Conservation (phyloP, 2,329 filamentous ascomycete species). For the Colletotrichum magnum region DNA sequence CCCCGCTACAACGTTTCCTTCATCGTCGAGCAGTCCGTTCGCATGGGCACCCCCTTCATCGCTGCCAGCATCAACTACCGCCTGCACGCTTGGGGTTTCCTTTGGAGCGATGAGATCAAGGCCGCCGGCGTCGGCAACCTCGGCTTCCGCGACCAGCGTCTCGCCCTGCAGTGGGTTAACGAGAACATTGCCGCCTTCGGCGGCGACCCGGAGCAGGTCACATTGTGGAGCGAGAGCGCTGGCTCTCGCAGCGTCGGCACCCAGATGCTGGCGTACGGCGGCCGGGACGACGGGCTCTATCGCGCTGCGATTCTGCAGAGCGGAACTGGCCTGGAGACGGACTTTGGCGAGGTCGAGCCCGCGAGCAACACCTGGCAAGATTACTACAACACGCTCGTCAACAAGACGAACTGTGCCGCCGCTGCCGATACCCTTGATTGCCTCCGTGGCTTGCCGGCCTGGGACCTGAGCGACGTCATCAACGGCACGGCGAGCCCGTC, state of each 20-base stretch:
- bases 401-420: slow-evolving; percentile 41
- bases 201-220: slow-evolving; percentile 61
- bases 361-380: slow-evolving; percentile 41
- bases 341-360: slow-evolving; percentile 46
- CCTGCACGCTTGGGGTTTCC: slow-evolving; percentile 66
- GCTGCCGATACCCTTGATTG: slow-evolving; percentile 47
- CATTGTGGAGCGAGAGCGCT: slow-evolving; percentile 68
- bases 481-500: slow-evolving; percentile 46
- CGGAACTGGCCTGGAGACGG: slow-evolving; percentile 57
- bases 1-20: slow-evolving; percentile 73
- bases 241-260: slow-evolving; percentile 64
- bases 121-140: slow-evolving; percentile 63
- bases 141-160: slow-evolving; percentile 64
- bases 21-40: slow-evolving; percentile 65
- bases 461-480: slow-evolving; percentile 49
- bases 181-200: slow-evolving; percentile 66
- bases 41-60: slow-evolving; percentile 63
- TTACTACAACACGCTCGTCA: slow-evolving; percentile 37
- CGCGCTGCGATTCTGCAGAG: slow-evolving; percentile 65
- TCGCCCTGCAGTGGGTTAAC: slow-evolving; percentile 65
- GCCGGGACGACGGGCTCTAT: slow-evolving; percentile 68
- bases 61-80: slow-evolving; percentile 67
- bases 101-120: slow-evolving; percentile 59
- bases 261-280: slow-evolving; percentile 67
- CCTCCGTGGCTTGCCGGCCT: slow-evolving; percentile 49